These are phyloP conservation scores for Austroboletus niveus DNA, from an alignment of 1,284 basidiomycete genomes.

Conservation along the genomic window DNA sequence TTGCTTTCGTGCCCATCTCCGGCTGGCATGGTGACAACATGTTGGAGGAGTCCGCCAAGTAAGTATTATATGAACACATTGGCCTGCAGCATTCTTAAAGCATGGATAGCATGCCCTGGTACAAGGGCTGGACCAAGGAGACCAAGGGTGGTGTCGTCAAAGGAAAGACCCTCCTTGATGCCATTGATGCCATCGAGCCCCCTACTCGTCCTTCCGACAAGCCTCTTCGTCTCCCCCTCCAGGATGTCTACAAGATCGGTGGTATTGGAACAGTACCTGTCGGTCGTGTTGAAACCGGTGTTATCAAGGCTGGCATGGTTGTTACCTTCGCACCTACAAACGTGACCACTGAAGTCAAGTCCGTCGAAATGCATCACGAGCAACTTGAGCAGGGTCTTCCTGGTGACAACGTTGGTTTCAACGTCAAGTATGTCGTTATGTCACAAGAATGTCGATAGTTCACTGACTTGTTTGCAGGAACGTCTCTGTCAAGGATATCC, in stretches of 20 bases:
- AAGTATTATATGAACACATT: conserved; percentile 29
- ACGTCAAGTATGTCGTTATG: conserved; percentile 73
- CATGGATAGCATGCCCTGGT: conserved; percentile 89
- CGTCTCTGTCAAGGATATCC: conserved; percentile 99
- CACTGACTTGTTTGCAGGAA: conserved; percentile 61
- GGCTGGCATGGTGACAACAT: conserved; percentile 99
- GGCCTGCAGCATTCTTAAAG: conserved; percentile 6
- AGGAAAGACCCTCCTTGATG: conserved; percentile 99
- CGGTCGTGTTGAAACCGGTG: conserved; percentile 99
- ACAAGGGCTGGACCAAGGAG: conserved; percentile 99
- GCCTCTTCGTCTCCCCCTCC: conserved; percentile 99
- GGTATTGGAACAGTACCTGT: conserved; percentile 99
- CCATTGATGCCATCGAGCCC: conserved; percentile 99
- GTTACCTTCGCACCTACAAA: conserved; percentile 96
- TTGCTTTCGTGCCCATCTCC: conserved; percentile 99
- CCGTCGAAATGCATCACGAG: conserved; percentile 99
- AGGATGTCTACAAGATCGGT: conserved; percentile 99
- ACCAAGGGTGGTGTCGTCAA: conserved; percentile 90
- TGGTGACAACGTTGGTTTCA: conserved; percentile 99
- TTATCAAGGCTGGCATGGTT: conserved; percentile 99
- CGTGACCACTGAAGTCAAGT: conserved; percentile 99
- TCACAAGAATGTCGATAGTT: not conserved
- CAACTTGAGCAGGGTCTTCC: conserved; percentile 93
- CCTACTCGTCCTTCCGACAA: conserved; percentile 97
- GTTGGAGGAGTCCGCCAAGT: conserved; percentile 96